These are phyloP conservation scores for Cladobotryum protrusum DNA, from an alignment of 2,329 filamentous ascomycete species.

Conservation along the genomic window DNA sequence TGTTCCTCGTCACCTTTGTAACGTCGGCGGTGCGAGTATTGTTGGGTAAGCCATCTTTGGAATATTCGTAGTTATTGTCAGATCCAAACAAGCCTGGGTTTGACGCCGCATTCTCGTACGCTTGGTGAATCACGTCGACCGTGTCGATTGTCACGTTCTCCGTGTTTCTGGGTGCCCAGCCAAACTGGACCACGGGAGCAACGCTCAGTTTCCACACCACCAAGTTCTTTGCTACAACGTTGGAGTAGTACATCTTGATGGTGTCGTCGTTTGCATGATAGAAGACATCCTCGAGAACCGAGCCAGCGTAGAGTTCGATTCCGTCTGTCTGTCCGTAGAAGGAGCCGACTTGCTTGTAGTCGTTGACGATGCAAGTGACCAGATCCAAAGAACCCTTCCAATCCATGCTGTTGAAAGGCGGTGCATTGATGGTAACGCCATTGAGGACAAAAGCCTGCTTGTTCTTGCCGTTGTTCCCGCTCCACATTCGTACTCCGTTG, in stretches of 20 bases:
- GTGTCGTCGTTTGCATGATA: conserved; percentile 31
- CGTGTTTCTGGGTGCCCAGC: conserved; percentile 26
- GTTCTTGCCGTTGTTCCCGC: conserved; percentile 14
- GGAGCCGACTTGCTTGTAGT: conserved; percentile 34
- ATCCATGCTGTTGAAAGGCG: conserved; percentile 33
- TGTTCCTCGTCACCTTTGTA: neutral
- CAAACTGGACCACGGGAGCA: conserved; percentile 29
- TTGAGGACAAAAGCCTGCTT: conserved; percentile 19
- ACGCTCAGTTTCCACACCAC: conserved; percentile 27
- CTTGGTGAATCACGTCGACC: conserved; percentile 23
- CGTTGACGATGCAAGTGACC: conserved; percentile 16
- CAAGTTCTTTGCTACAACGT: conserved; percentile 18
- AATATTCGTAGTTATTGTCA: neutral
- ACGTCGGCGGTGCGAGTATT: neutral
- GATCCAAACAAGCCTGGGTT: neutral
- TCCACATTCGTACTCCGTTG: conserved; percentile 23
- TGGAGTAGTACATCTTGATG: conserved; percentile 30
- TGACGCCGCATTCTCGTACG: conserved; percentile 4
- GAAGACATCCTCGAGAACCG: conserved; percentile 26
- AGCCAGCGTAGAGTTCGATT: conserved; percentile 27
- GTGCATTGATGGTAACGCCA: conserved; percentile 27
- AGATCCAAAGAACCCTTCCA: conserved; percentile 15
- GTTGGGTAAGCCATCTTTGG: neutral
- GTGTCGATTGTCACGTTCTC: conserved; percentile 20
- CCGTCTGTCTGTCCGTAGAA: conserved; percentile 33